Conservation (phyloP, 305 asterid genomes). For the Fraxinus sp. region DNA sequence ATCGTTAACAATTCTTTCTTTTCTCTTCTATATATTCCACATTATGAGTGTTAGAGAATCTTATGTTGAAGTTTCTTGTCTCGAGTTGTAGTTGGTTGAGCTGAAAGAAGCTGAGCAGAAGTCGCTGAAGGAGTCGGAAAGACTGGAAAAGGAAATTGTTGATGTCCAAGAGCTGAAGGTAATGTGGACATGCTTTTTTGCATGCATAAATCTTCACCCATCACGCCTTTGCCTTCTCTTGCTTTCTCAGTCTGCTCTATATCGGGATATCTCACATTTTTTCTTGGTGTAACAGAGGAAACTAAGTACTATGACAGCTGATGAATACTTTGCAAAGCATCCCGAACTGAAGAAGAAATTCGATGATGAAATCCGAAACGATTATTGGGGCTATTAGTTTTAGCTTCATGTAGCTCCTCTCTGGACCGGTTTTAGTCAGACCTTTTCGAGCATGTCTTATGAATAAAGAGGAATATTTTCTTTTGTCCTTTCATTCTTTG, state of each 20-base stretch:
- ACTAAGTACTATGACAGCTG: conserved; percentile 92
- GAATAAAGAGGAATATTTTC: conserved; percentile 36
- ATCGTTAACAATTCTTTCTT: not conserved
- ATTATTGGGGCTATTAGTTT: conserved; percentile 83
- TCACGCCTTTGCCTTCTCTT: too few species aligned
- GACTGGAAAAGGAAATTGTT: conserved; percentile 78
- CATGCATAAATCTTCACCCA: not conserved
- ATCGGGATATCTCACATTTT: not conserved
- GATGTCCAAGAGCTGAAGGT: conserved; percentile 91
- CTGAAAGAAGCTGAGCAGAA: conserved; percentile 80
- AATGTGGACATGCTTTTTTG: conserved; percentile 8
- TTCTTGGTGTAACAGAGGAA: conserved; percentile 51
- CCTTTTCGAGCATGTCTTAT: conserved; percentile 34
- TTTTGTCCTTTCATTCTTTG: conserved; percentile 23
- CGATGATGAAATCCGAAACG: conserved; percentile 94
- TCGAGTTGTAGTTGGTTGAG: conserved; percentile 67
- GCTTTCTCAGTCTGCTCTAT: not conserved
- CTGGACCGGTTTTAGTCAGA: conserved; percentile 23
- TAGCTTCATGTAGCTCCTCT: conserved; percentile 22
- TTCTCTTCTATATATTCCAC: not conserved
- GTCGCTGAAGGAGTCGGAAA: conserved; percentile 76
- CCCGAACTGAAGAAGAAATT: conserved; percentile 95
- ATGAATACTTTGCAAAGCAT: conserved; percentile 86
- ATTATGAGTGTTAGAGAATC: conserved; percentile 15
- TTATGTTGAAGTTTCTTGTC: conserved; percentile 12